These are phyloP conservation scores for Kodamaea fungicola DNA, from an alignment of 1,139 yeast genomes.

Conservation along the genomic window DNA sequence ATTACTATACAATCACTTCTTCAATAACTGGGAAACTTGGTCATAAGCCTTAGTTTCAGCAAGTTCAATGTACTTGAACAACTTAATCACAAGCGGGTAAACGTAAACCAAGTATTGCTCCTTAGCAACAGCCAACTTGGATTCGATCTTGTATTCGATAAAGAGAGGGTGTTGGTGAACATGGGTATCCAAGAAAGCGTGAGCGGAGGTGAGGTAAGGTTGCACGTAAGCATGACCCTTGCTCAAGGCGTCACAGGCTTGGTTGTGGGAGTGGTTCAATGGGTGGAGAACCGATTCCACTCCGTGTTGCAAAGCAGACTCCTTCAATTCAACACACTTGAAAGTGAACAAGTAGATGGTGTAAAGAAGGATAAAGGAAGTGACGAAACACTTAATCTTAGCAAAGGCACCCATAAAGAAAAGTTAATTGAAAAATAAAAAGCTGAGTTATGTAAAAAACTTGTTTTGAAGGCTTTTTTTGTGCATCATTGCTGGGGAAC, in stretches of 20 bases:
- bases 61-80: slow-evolving; percentile 31
- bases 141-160: slow-evolving; percentile 32
- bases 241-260: slow-evolving; percentile 34
- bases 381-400: slow-evolving; percentile 25
- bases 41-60: slow-evolving; percentile 27
- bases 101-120: slow-evolving; percentile 19
- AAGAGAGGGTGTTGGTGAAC: slow-evolving; percentile 36
- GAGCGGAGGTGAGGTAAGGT: slow-evolving; percentile 31
- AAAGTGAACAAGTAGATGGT: slow-evolving; percentile 37
- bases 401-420: slow-evolving; percentile 14
- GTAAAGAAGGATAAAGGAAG: slow-evolving; percentile 32
- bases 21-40: not conserved
- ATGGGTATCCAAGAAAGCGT: slow-evolving; percentile 32
- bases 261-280: slow-evolving; percentile 32
- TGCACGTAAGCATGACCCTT: slow-evolving; percentile 25
- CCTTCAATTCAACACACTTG: slow-evolving; percentile 38
- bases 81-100: slow-evolving; percentile 26
- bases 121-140: slow-evolving; percentile 21
- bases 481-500: not conserved
- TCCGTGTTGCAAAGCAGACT: slow-evolving; percentile 28
- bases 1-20: not conserved
- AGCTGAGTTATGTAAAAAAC: not conserved
- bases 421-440: not conserved
- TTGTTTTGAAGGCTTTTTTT: not conserved
- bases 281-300: slow-evolving; percentile 36